A percentile compares a stretch with the other conserved stretches of the same genome.
These are phyloP conservation scores for Metschnikowia reukaufii DNA, from an alignment of 805 yeast genomes.

Conservation along the genomic window DNA sequence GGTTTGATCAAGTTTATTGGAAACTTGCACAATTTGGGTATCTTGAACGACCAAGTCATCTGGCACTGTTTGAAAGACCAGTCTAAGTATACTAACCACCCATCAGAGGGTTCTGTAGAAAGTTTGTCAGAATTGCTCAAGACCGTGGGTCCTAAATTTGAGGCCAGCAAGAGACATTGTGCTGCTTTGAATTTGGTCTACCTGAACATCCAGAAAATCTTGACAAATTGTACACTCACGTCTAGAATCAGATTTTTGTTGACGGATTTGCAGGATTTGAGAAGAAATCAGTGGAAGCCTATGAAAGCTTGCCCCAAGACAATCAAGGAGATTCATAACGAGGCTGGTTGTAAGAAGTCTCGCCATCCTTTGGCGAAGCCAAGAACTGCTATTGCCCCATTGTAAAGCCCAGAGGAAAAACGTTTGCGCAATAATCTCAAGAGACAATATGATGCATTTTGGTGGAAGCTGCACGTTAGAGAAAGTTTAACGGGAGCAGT, in stretches of 20 bases:
- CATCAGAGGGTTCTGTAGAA: conserved; percentile 89
- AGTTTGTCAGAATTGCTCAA: conserved; percentile 78
- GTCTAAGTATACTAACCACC: conserved; percentile 55
- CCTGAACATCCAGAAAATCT: conserved; percentile 49
- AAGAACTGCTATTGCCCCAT: not conserved
- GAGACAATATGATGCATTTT: not conserved
- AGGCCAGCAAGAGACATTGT: conserved; percentile 46
- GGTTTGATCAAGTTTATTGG: conserved; percentile 96
- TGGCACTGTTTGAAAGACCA: conserved; percentile 66
- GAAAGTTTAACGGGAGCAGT: not conserved
- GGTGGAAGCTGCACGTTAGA: not conserved
- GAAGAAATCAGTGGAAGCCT: conserved; percentile 65
- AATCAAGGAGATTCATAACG: conserved; percentile 83
- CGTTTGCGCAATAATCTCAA: not conserved
- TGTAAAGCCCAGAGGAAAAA: not conserved
- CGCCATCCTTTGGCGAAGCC: not conserved
- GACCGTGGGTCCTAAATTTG: conserved; percentile 82
- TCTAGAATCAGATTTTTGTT: conserved; percentile 83
- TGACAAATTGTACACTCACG: conserved; percentile 48
- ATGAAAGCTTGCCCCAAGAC: conserved; percentile 85
- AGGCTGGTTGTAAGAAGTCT: conserved; percentile 60
- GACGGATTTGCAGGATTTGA: conserved; percentile 81
- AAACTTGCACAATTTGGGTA: conserved; percentile 75
- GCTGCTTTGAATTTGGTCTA: conserved; percentile 59
- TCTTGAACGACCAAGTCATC: conserved; percentile 76